Base-by-base conservation (phyloP, 768 basidiomycete species). In the Auricularia sp. region DNA sequence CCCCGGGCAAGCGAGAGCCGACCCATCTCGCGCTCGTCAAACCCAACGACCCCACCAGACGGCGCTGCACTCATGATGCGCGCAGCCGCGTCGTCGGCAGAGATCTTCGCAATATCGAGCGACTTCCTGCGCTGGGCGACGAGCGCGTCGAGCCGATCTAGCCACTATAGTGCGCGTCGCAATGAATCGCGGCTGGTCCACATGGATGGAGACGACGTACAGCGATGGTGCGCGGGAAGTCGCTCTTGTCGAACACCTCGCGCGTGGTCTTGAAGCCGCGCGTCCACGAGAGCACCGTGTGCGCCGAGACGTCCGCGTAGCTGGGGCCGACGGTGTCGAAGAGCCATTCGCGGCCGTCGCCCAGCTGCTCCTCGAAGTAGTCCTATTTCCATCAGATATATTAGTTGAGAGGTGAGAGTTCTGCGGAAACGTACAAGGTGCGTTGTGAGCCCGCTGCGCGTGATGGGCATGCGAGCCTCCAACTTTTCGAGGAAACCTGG, bases 281-380 rank as follows among this genome's bases (percentile, higher is more conserved):
- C 36, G 77, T 69, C 84, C 84, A 86, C 6, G 71, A 69, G 65
- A 80, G 72, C 3, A 81, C 68, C 66, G 83, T 82, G 65, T 84
- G 79, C 7, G 81, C 74, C 2, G 81, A 78, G 39, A 85, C 70
- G 69, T 87, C 85, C 5, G 79, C 81, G 29, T 84, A 71, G 51
- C 80, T 77, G 8, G 84, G 83, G 0, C 73, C 64, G 64, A 79
- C 79, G 0, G 84, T 84, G 66, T 84, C 77, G 64, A 85, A 79
- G 8, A 85, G 74, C 83, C 84, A 87, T 68, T 81, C 78, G 2
- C 84, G 77, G 29, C 77, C 81, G 69, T 85, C 83, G 16, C 73
- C 70, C 35, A 86, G 74, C 70, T 85, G 74, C 39, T 77, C 74
- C 65, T 80, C 77, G 11, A 77, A 44, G 29, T 77, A 67, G n/a